A percentile compares a stretch with the other conserved stretches of the same genome.
Evolutionary conservation across 2,329 filamentous ascomycete genomes (phyloP).

Genomic region (Pseudogymnoascus sp.): DNA sequence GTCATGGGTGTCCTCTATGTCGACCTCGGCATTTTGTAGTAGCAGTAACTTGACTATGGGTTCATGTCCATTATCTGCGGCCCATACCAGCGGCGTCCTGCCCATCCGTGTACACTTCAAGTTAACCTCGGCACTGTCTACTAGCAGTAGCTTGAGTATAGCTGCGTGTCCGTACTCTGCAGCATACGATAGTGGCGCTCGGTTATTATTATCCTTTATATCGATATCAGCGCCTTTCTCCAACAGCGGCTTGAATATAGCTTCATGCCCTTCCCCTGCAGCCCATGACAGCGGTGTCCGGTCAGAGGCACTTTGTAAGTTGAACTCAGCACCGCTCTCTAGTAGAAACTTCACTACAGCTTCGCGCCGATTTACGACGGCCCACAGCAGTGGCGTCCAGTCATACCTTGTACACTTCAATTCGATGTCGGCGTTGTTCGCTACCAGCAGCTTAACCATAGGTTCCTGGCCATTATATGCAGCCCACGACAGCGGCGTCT

Average conservation of each 20-base stretch:
- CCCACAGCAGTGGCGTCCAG: background rate
- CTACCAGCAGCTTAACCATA: background rate
- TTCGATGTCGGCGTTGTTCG: background rate
- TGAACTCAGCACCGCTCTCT: background rate
- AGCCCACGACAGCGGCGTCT: background rate
- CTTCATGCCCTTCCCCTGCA: constrained; percentile 9
- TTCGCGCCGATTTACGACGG: background rate
- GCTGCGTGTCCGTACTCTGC: constrained; percentile 18
- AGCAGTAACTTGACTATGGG: background rate
- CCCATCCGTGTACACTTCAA: background rate
- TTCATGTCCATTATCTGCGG: background rate
- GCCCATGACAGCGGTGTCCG: background rate
- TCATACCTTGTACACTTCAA: background rate
- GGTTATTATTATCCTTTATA: constrained; percentile 14
- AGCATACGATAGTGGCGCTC: constrained; percentile 23
- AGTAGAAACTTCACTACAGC: background rate
- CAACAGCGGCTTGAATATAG: constrained; percentile 16
- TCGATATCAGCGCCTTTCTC: constrained; percentile 7
- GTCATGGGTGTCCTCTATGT: background rate
- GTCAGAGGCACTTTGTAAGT: background rate
- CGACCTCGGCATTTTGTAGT: background rate
- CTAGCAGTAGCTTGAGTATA: constrained; percentile 23
- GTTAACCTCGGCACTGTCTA: background rate
- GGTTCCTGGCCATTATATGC: background rate
- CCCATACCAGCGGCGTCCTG: background rate